A percentile compares a stretch with the other conserved stretches of the same genome.
phyloP scores from a whole-genome alignment of 257 asterid species.

The Nyctanthes arbortristis region DNA sequence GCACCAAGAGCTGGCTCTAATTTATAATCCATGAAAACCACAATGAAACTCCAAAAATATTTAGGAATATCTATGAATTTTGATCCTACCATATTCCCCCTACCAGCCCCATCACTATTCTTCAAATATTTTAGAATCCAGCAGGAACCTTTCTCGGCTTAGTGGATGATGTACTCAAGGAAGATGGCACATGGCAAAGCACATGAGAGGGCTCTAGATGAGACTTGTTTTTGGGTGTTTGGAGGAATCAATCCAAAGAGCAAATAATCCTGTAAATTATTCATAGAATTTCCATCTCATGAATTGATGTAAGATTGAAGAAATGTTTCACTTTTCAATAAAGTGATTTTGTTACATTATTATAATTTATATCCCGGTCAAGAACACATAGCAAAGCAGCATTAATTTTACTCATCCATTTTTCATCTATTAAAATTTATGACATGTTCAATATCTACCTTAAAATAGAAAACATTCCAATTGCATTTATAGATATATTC shows the following conservation, averaged over 20 bases:
- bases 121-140: not conserved
- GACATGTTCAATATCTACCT: not conserved
- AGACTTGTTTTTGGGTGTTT: too few species aligned
- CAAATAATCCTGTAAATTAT: not conserved
- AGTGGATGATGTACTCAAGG: not conserved
- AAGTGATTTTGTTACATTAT: not conserved
- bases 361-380: not conserved
- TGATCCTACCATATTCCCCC: not conserved
- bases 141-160: not conserved
- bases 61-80: constrained; percentile 1
- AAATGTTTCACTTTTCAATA: constrained; percentile 4
- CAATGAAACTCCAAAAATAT: constrained; percentile 9
- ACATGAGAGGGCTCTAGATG: not conserved
- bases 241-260: too few species aligned
- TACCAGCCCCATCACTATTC: not conserved
- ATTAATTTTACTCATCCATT: not conserved
- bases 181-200: not conserved
- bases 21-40: constrained; percentile 13
- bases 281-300: constrained; percentile 7
- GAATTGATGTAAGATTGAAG: constrained; percentile 6
- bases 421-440: not conserved
- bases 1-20: not conserved
- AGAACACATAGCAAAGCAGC: not conserved
- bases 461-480: not conserved
- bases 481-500: not conserved